Conservation (phyloP, 2,329 filamentous ascomycete species). For the Chrysosporium keratinophilum region DNA sequence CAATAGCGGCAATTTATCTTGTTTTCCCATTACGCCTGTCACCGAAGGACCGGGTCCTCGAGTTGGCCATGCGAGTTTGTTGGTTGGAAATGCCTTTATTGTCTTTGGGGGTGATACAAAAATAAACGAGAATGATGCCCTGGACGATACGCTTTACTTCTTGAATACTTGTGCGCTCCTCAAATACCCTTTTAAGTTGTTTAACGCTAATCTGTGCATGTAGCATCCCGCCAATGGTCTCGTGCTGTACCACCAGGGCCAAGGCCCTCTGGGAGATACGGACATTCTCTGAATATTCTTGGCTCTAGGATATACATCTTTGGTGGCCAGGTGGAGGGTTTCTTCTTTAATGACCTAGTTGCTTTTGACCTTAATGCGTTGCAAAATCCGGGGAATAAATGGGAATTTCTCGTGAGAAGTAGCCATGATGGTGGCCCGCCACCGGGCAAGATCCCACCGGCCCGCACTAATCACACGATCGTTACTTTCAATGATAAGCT, state of each 20-base stretch:
- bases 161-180: conserved; percentile 81
- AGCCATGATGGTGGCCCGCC: conserved; percentile 48
- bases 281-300: conserved; percentile 90
- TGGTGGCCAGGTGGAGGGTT: conserved; percentile 91
- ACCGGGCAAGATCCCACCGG: conserved; percentile 63
- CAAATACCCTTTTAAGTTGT: not conserved
- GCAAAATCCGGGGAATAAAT: conserved; percentile 80
- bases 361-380: conserved; percentile 93
- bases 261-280: conserved; percentile 81
- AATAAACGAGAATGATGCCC: conserved; percentile 77
- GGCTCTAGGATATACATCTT: conserved; percentile 97
- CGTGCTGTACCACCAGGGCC: conserved; percentile 78
- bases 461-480: conserved; percentile 88
- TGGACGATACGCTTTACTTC: conserved; percentile 93
- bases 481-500: conserved; percentile 88
- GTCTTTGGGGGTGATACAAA: conserved; percentile 98
- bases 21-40: conserved; percentile 82
- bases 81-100: conserved; percentile 97
- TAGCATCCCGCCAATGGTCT: conserved; percentile 97
- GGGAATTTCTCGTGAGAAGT: conserved; percentile 82
- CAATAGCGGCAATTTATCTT: conserved; percentile 67
- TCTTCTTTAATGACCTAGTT: conserved; percentile 94
- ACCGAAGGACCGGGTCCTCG: conserved; percentile 89
- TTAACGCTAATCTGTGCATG: conserved; percentile 23
- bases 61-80: conserved; percentile 84